A percentile compares a stretch with the other conserved stretches of the same genome.
phyloP scores from a whole-genome alignment of 2,329 filamentous ascomycete genomes.

The Tolypocladium endophyticum region DNA sequence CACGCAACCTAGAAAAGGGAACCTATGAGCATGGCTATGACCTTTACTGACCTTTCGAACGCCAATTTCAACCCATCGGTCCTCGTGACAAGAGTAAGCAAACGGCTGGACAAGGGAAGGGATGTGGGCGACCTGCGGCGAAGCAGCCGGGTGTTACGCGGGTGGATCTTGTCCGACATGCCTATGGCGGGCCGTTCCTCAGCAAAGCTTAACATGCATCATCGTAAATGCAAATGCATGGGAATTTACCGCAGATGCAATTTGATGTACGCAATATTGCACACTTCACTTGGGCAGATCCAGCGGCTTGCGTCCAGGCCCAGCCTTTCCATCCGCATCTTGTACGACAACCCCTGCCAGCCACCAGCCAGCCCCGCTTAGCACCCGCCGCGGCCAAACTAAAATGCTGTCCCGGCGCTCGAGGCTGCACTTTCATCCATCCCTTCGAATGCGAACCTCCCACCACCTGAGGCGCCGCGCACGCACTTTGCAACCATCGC shows the following conservation, averaged over 20 bases:
- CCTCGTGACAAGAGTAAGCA: not conserved
- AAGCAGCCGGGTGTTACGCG: not conserved
- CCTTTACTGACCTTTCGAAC: not conserved
- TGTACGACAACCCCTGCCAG: not conserved
- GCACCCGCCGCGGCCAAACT: not conserved
- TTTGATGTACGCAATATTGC: not conserved
- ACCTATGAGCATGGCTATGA: not conserved
- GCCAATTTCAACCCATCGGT: not conserved
- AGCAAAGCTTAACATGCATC: not conserved
- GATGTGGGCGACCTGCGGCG: not conserved
- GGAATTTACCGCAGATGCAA: not conserved
- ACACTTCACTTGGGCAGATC: not conserved
- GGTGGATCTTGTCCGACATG: not conserved
- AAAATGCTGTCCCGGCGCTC: not conserved
- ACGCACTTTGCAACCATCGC: not conserved
- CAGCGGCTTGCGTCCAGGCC: not conserved
- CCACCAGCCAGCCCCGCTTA: not conserved
- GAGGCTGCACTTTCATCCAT: not conserved
- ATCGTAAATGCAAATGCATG: not conserved
- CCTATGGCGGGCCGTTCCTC: not conserved
- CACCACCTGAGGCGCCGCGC: not conserved
- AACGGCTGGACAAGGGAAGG: not conserved
- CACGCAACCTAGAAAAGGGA: not conserved
- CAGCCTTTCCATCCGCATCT: not conserved
- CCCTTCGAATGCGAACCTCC: not conserved